Conservation (phyloP, 805 yeast species). For the Spencermartinsiella europaea region DNA sequence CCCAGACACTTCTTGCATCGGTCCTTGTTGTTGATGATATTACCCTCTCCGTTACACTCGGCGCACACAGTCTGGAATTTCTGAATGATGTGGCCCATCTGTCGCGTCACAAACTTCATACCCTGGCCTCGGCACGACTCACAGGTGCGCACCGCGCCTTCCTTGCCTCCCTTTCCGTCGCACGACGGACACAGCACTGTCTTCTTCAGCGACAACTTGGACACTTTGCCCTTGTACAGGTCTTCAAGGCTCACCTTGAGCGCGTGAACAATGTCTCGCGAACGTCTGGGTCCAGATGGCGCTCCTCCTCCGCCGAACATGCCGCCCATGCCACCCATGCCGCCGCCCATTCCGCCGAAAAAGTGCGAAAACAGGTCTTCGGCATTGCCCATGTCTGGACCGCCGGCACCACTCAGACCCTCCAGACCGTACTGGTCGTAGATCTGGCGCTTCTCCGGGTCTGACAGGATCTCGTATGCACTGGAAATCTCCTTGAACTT, state of each 20-base stretch:
- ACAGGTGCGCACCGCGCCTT: conserved; percentile 85
- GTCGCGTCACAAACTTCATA: conserved; percentile 85
- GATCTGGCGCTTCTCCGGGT: conserved; percentile 78
- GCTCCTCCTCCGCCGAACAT: conserved; percentile 50
- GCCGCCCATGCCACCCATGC: conserved; percentile 35
- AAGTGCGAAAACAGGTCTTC: conserved; percentile 76
- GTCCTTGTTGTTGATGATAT: conserved; percentile 78
- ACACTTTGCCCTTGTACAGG: conserved; percentile 85
- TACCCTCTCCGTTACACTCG: conserved; percentile 88
- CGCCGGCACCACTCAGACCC: conserved; percentile 76
- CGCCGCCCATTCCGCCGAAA: conserved; percentile 52
- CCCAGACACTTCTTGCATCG: conserved; percentile 85
- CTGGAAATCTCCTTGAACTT: conserved; percentile 87
- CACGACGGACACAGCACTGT: conserved; percentile 83
- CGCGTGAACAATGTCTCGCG: conserved; percentile 87
- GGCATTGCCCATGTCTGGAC: conserved; percentile 65
- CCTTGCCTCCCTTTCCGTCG: conserved; percentile 95
- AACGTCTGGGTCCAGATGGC: conserved; percentile 78
- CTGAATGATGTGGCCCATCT: conserved; percentile 99
- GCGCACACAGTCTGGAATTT: conserved; percentile 95
- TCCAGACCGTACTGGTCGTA: conserved; percentile 92
- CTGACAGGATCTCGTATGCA: conserved; percentile 86
- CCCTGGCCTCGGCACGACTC: conserved; percentile 86
- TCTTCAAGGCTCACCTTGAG: conserved; percentile 86
- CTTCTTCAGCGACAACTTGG: conserved; percentile 90